These are phyloP conservation scores for Meira miltonrushii DNA, from an alignment of 1,284 basidiomycete species.

Conservation along the genomic window DNA sequence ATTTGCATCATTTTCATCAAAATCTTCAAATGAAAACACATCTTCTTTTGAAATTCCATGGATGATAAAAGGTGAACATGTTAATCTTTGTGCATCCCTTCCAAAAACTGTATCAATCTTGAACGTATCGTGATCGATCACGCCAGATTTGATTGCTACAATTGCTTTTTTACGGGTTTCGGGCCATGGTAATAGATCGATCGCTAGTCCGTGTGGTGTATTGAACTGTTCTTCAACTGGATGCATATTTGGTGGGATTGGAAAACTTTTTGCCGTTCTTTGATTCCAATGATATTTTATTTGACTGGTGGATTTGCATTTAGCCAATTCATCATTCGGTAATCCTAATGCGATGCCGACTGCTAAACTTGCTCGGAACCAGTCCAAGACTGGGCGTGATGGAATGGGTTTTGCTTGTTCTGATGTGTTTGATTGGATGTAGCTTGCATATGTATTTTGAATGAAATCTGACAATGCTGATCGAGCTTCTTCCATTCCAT, in stretches of 20 bases:
- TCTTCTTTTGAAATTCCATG: not conserved
- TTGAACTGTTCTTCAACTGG: constrained; percentile 6
- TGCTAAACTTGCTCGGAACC: no score
- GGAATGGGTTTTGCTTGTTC: no score
- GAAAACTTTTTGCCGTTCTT: not conserved
- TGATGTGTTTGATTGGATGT: no score
- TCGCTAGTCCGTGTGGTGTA: not conserved
- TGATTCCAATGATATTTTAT: not conserved
- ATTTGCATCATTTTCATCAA: not conserved
- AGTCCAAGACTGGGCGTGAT: no score
- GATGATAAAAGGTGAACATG: not conserved
- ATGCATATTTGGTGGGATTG: constrained; percentile 8
- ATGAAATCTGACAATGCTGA: no score
- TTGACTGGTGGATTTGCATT: not conserved
- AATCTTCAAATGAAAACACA: not conserved
- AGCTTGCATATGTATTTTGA: no score
- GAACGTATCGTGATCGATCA: constrained; percentile 4
- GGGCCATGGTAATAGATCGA: constrained; percentile 14
- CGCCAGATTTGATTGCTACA: not conserved
- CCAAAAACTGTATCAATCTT: constrained; percentile 4
- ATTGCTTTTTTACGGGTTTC: not conserved
- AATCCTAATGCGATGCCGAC: no score
- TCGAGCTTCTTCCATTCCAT: no score
- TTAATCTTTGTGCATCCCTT: not conserved
- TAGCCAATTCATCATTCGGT: not conserved